Evolutionary conservation across 2,329 filamentous ascomycete genomes (phyloP).

Genomic region (Chrysoporthe austroafricana): DNA sequence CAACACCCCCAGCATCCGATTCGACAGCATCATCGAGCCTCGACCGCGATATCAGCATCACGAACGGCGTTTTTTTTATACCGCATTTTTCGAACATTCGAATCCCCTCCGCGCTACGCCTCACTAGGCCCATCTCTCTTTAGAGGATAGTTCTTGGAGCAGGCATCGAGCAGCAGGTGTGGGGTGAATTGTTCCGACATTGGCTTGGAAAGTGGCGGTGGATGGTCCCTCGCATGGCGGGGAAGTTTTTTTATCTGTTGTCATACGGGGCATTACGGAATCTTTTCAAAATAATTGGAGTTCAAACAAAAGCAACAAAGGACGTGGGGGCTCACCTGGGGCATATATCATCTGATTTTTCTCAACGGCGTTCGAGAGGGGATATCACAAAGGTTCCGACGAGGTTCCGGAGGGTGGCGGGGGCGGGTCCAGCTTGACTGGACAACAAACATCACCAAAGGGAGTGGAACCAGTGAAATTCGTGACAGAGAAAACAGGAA

Average conservation of each 20-base stretch:
- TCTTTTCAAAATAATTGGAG: slow-evolving; percentile 5
- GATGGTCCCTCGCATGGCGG: not conserved
- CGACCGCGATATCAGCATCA: slow-evolving; percentile 18
- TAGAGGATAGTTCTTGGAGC: not conserved
- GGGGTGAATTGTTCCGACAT: not conserved
- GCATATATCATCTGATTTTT: not conserved
- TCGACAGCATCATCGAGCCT: slow-evolving; percentile 13
- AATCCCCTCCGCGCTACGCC: not conserved
- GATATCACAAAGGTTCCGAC: slow-evolving; percentile 14
- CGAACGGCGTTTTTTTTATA: slow-evolving; percentile 19
- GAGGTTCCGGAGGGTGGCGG: not conserved
- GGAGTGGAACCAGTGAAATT: not conserved
- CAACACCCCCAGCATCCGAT: slow-evolving; percentile 20
- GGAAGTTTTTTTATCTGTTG: not conserved
- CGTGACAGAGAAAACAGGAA: slow-evolving; percentile 10
- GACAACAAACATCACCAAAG: slow-evolving; percentile 5
- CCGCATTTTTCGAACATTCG: not conserved
- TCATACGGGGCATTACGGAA: slow-evolving; percentile 2
- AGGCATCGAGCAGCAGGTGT: not conserved
- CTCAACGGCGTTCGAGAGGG: slow-evolving; percentile 21
- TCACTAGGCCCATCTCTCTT: not conserved
- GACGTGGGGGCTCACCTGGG: not conserved
- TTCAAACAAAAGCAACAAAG: slow-evolving; percentile 2
- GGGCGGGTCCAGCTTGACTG: not conserved
- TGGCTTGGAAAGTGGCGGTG: not conserved